Base-by-base conservation (phyloP, 441 rosid species). In the Arabidopsis lyrata region DNA sequence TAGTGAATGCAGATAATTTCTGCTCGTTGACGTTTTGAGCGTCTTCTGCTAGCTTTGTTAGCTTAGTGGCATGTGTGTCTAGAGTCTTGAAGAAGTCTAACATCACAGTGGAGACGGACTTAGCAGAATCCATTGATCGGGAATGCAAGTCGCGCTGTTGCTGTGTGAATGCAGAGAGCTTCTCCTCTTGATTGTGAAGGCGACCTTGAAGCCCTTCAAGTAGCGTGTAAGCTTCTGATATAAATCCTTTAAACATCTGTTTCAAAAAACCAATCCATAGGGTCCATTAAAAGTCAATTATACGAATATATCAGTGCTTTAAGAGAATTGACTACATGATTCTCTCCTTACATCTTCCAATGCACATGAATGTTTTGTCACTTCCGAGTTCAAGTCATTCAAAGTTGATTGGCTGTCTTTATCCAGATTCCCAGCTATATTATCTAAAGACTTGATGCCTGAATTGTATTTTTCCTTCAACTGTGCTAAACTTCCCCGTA, bases 191-290 rank as follows among this genome's bases (percentile, higher is more conserved):
- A 27, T 77, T 82, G 77, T 81, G 83, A 72, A 92, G 98, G 74
- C 87, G 90, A 76, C 88, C 83, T 89, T 87, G 95, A 77, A 96
- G 93, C 76, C 92, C 96, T 68, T 80, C 87, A 18, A 94, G 88
- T 69, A 96, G 67, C 1, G 84, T 72, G 74, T 89, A 92, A 59
- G 99, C 99, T 75, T 90, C 97, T 2, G 90, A 83, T 50, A 97
- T 88, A 79, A 96, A 88, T 81, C 90, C 85, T 81, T 83, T 81
- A 77, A 90, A 92, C 70, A 94, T 91, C 98, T 96, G 91, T 45
- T 60, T 67, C 45, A 42, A 66, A 32, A 12, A 38, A 72, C 31
- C 50, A 61, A 7, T 62, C 27, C 63, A 50, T 7, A 53, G 9
- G 20, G 61, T 45, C 31, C 5, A 29, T 29, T 48, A 38, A 74